Conservation (phyloP, 768 basidiomycete genomes). For the Gyrodon lividus region DNA sequence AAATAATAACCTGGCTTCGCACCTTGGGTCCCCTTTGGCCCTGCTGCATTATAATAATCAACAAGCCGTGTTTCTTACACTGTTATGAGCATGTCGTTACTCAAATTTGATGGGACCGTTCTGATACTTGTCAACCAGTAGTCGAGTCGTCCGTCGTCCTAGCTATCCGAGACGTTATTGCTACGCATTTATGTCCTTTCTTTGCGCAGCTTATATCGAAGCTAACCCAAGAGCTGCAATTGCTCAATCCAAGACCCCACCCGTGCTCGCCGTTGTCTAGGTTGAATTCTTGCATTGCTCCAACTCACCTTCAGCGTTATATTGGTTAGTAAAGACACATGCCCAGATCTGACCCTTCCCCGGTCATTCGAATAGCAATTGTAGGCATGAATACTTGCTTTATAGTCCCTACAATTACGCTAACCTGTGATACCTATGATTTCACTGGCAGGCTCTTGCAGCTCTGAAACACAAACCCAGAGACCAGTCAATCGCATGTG, state of each 20-base stretch:
- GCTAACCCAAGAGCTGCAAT: background rate
- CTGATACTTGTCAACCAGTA: no score
- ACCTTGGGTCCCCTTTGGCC: background rate
- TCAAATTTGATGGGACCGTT: background rate
- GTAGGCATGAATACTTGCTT: constrained; percentile 12
- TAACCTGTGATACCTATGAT: background rate
- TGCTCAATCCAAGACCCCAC: background rate
- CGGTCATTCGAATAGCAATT: constrained; percentile 23
- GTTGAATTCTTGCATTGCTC: background rate
- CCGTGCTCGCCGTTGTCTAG: no score
- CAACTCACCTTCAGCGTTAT: background rate
- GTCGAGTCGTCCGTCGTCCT: background rate
- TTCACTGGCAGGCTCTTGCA: constrained; percentile 15
- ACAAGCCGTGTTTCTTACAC: constrained; percentile 1
- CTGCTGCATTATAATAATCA: background rate
- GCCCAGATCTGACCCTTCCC: constrained; percentile 11
- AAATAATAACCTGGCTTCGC: constrained; percentile 15
- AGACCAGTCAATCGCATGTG: constrained; percentile 25
- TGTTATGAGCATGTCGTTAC: background rate
- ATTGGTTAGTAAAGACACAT: background rate
- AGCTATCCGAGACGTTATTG: no score
- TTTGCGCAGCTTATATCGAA: background rate
- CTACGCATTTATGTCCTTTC: no score
- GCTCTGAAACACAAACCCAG: constrained; percentile 26
- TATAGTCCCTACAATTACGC: background rate